Evolutionary conservation across 1,139 yeast genomes (phyloP).

Genomic region (Spathaspora jeffriesii): DNA sequence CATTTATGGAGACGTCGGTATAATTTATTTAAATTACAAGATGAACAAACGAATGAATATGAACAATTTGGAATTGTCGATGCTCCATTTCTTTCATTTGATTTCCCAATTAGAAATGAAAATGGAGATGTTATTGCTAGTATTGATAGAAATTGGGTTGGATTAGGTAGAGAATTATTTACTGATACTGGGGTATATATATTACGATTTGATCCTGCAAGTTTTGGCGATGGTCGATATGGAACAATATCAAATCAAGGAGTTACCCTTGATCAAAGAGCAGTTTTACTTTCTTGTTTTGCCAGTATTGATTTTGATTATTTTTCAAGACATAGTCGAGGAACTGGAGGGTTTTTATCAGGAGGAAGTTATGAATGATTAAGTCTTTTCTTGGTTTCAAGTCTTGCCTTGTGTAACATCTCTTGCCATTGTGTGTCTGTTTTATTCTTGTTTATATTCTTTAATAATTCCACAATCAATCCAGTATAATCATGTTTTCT

Average conservation of each 20-base stretch:
- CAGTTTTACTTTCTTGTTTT: constrained; percentile 83
- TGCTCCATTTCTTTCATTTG: constrained; percentile 84
- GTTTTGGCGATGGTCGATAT: constrained; percentile 48
- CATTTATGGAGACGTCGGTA: constrained; percentile 90
- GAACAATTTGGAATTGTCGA: constrained; percentile 84
- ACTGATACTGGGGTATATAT: constrained; percentile 95
- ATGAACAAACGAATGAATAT: constrained; percentile 46
- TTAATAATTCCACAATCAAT: constrained; percentile 47
- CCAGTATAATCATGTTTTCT: constrained; percentile 61
- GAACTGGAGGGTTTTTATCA: constrained; percentile 39
- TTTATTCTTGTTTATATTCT: constrained; percentile 33
- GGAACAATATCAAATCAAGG: constrained; percentile 11
- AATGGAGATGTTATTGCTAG: constrained; percentile 63
- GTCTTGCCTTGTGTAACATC: constrained; percentile 31
- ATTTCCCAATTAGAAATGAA: constrained; percentile 73
- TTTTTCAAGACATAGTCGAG: constrained; percentile 83
- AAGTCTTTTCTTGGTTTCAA: constrained; percentile 13
- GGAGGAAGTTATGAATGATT: constrained; percentile 36
- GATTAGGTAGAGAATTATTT: constrained; percentile 86
- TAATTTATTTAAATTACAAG: constrained; percentile 65
- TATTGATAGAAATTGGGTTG: constrained; percentile 94
- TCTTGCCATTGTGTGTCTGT: constrained; percentile 48
- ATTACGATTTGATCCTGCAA: constrained; percentile 75
- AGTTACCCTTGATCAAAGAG: constrained; percentile 72
- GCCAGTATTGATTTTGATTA: constrained; percentile 94